phyloP scores from a whole-genome alignment of 208 protist genomes.

The Leishmania amazonensis region DNA sequence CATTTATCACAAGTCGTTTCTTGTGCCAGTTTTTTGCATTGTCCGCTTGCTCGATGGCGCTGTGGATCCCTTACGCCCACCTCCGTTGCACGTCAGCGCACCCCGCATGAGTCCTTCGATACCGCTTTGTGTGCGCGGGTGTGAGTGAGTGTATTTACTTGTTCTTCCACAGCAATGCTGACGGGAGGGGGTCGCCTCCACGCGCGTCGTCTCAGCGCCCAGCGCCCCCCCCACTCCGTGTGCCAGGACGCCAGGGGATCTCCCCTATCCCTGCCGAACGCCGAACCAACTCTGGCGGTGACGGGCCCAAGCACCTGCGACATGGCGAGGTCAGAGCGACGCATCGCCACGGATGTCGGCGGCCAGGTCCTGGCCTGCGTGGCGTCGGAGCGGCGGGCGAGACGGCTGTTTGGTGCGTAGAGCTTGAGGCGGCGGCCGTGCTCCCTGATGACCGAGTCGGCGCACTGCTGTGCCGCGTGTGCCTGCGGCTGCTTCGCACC shows the following conservation, averaged over 20 bases:
- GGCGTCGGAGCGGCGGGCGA: not conserved
- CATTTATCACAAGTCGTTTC: too few species aligned
- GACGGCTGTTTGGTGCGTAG: not conserved
- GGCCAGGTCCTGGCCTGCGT: not conserved
- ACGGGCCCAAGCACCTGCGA: not conserved
- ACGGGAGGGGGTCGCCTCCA: too few species aligned
- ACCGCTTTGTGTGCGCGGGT: too few species aligned
- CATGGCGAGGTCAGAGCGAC: not conserved
- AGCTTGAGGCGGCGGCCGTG: not conserved
- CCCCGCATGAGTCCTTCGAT: too few species aligned
- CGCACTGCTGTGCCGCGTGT: not conserved
- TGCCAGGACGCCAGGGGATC: not conserved
- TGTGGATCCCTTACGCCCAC: not conserved
- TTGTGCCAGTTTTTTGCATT: too few species aligned
- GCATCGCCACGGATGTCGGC: not conserved
- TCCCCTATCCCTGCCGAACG: not conserved
- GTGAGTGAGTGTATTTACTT: too few species aligned
- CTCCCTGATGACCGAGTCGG: not conserved
- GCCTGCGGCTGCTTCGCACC: not conserved
- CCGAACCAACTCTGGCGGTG: not conserved
- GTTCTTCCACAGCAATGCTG: too few species aligned
- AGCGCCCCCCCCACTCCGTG: too few species aligned
- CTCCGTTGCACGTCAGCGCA: too few species aligned
- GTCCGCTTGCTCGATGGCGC: too few species aligned
- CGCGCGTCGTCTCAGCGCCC: too few species aligned